These are phyloP conservation scores for Solanum gracilifrons DNA, from an alignment of 257 asterid species.

Conservation along the genomic window DNA sequence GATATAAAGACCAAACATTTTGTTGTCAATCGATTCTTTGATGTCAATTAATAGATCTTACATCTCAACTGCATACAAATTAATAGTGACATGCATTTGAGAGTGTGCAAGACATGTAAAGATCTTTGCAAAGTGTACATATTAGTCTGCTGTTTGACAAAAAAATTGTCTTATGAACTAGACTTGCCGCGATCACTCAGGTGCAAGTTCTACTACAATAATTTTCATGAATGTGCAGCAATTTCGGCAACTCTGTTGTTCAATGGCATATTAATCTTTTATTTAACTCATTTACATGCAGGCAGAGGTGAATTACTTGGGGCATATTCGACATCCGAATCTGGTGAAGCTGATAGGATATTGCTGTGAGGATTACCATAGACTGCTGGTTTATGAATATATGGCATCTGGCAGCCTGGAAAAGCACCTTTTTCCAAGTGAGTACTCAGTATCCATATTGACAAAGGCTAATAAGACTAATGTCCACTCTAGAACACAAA, in stretches of 20 bases:
- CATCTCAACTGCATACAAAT: neutral
- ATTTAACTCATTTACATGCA: conserved; percentile 18
- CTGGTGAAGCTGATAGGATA: conserved; percentile 84
- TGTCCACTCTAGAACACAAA: neutral
- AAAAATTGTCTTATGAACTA: neutral
- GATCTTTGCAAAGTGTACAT: neutral
- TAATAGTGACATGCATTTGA: neutral
- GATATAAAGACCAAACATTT: neutral
- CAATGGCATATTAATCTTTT: neutral
- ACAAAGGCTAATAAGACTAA: neutral
- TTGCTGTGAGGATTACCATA: conserved; percentile 84
- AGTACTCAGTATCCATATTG: conserved; percentile 20
- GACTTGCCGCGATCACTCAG: neutral
- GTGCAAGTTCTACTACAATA: neutral
- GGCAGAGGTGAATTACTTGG: conserved; percentile 92
- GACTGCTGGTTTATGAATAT: conserved; percentile 85
- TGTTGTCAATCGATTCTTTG: neutral
- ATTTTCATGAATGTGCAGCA: neutral
- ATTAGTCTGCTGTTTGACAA: neutral
- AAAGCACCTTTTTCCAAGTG: conserved; percentile 70
- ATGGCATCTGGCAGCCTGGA: conserved; percentile 95
- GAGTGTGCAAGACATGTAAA: neutral
- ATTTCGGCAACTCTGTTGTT: neutral
- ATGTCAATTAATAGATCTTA: neutral
- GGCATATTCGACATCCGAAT: conserved; percentile 76